A percentile compares a stretch with the other conserved stretches of the same genome.
phyloP scores from a whole-genome alignment of 176 grass and related monocot genomes.

The Pontederia crassipes region DNA sequence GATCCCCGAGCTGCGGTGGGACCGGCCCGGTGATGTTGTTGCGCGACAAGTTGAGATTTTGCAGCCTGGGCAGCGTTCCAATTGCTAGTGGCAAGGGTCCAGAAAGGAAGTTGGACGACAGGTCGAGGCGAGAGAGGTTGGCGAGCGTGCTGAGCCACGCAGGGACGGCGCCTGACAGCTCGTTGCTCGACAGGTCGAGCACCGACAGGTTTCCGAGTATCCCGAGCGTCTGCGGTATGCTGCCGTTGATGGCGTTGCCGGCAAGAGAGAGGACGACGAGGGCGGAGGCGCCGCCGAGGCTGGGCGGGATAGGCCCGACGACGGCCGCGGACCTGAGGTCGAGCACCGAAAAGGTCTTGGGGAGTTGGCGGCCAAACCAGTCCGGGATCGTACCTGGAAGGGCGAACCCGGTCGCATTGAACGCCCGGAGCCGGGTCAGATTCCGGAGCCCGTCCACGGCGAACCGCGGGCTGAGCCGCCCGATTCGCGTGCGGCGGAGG shows the following conservation, averaged over 20 bases:
- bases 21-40: constrained; percentile 6
- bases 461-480: constrained; percentile 27
- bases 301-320: constrained; percentile 35
- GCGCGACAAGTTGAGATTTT: constrained; percentile 7
- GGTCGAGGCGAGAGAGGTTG: constrained; percentile 30
- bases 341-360: constrained; percentile 34
- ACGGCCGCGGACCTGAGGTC: constrained; percentile 42
- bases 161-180: constrained; percentile 42
- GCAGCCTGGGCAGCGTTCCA: neutral
- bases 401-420: constrained; percentile 73
- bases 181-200: constrained; percentile 48
- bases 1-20: constrained; percentile 17
- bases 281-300: constrained; percentile 40
- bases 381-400: constrained; percentile 60
- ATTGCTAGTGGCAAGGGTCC: constrained; percentile 1
- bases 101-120: constrained; percentile 36
- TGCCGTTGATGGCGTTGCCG: constrained; percentile 28
- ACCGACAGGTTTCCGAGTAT: constrained; percentile 43
- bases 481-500: constrained; percentile 54
- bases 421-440: constrained; percentile 35
- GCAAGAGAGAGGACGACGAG: constrained; percentile 48
- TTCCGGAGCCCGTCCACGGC: constrained; percentile 37
- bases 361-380: constrained; percentile 50
- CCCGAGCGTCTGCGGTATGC: constrained; percentile 47
- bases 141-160: constrained; percentile 28